Evolutionary conservation across 495 filamentous ascomycete genomes (phyloP).

Genomic region (Aspergillus mulundensis): DNA sequence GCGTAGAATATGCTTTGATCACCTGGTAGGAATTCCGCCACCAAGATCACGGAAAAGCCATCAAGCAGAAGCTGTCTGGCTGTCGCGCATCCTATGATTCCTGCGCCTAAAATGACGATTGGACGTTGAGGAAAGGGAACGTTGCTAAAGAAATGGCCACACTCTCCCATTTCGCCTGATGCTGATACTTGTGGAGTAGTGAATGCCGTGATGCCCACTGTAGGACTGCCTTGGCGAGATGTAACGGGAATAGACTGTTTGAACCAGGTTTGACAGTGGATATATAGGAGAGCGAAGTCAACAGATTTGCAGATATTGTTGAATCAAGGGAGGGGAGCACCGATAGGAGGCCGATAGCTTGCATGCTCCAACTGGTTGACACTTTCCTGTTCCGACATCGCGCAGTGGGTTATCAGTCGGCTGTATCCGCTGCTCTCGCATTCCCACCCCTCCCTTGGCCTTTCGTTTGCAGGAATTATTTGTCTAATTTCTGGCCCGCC

Average conservation of each 20-base stretch:
- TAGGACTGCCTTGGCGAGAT: neutral
- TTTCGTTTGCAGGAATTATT: neutral
- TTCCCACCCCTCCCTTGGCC: neutral
- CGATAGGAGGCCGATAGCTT: neutral
- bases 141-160: neutral
- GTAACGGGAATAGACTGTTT: neutral
- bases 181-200: neutral
- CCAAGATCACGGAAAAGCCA: constrained; percentile 37
- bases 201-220: neutral
- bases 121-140: constrained; percentile 37
- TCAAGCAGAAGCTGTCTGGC: constrained; percentile 34
- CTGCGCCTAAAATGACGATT: constrained; percentile 39
- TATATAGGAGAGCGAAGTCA: neutral
- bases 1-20: constrained; percentile 41
- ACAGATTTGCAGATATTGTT: neutral
- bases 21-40: constrained; percentile 41
- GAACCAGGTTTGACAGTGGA: neutral
- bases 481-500: neutral
- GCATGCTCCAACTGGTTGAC: neutral
- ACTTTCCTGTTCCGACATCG: neutral
- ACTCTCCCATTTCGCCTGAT: constrained; percentile 24
- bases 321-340: neutral
- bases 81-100: constrained; percentile 42
- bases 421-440: neutral
- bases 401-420: neutral